A percentile compares a stretch with the other conserved stretches of the same genome.
Evolutionary conservation across 2,329 filamentous ascomycete genomes (phyloP).

Genomic region (Colletotrichum gloeosporioides): DNA sequence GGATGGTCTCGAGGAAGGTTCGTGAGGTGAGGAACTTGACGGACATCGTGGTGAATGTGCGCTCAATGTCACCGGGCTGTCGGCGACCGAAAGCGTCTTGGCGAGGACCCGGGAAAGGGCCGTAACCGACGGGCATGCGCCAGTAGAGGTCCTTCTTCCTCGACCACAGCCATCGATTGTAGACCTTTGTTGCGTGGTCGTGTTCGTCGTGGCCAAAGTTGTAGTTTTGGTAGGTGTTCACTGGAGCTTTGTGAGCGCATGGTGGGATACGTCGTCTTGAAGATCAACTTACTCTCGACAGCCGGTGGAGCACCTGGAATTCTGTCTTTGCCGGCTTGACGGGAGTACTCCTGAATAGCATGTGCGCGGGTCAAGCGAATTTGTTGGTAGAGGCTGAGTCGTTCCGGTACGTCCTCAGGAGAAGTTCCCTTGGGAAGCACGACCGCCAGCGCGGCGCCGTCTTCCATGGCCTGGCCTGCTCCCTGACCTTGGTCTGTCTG

Average conservation of each 20-base stretch:
- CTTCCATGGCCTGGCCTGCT: slow-evolving; percentile 69
- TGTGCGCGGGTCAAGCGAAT: slow-evolving; percentile 63
- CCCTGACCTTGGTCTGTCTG: slow-evolving; percentile 59
- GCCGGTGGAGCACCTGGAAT: not conserved
- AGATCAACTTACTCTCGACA: not conserved
- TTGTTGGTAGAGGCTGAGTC: slow-evolving; percentile 64
- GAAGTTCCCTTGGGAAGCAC: slow-evolving; percentile 55
- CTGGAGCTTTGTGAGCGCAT: slow-evolving; percentile 22
- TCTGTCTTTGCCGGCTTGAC: slow-evolving; percentile 53
- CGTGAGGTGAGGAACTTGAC: slow-evolving; percentile 56
- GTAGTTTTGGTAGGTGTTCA: slow-evolving; percentile 48
- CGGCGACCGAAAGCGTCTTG: slow-evolving; percentile 10
- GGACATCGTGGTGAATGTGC: slow-evolving; percentile 48
- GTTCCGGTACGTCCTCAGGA: slow-evolving; percentile 52
- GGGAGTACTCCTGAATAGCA: slow-evolving; percentile 62
- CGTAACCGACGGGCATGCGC: slow-evolving; percentile 51
- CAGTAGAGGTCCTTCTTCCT: slow-evolving; percentile 41
- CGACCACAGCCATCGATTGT: slow-evolving; percentile 54
- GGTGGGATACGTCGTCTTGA: too few species aligned
- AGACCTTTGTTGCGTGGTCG: slow-evolving; percentile 54
- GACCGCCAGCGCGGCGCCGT: slow-evolving; percentile 63
- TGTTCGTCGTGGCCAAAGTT: slow-evolving; percentile 66
- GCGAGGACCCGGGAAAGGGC: slow-evolving; percentile 46
- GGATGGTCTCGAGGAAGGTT: slow-evolving; percentile 53
- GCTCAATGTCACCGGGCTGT: slow-evolving; percentile 24